Evolutionary conservation across 805 yeast genomes (phyloP), one percentile per base, ranked within the genome.

Genomic region (Spathaspora girioi): DNA sequence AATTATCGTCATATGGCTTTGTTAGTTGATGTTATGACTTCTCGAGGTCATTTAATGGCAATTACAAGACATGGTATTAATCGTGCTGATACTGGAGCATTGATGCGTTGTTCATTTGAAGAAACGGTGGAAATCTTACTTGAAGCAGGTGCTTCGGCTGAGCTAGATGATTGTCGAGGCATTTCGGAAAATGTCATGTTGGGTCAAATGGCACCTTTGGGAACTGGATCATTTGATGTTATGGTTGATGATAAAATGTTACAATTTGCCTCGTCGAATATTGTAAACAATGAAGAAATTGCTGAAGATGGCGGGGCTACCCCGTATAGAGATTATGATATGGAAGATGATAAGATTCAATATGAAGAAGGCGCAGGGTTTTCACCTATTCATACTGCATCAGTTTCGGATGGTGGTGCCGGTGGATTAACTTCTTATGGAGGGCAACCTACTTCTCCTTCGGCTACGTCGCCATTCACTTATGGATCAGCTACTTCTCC

Each of bases 21-120:
- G 62, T 79, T 94, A 62, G 98, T 94, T 53, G 99, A 94, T 76
- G 96, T 92, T 38, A 94, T 94, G 99, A 94, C 99, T 1, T 89
- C 96, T 40, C 86, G 97, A 66, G 99, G 99, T 64, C 97, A 93
- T 66, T 79, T 94, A 70, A 93, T 96, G 89, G 98, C 99, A 41
- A 92, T 94, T 63, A 93, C 98, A 43, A 96, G 99, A 81, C 99
- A 94, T 67, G 99, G 99, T 81, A 93, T 94, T 73, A 94, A 94
- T 73, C 86, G 99, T 75, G 88, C 96, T 38, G 97, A 94, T 59
- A 94, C 99, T 29, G 99, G 99, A 73, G 99, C 99, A 1, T 80
- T 94, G 66, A 94, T 94, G 99, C 84, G 99, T 73, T 94, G 97
- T 77, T 93, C 99, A 43, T 94, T 94, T 77, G 99, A 94, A 75